Conservation (phyloP, 139 green algal species). For the Penium margaritaceum region DNA sequence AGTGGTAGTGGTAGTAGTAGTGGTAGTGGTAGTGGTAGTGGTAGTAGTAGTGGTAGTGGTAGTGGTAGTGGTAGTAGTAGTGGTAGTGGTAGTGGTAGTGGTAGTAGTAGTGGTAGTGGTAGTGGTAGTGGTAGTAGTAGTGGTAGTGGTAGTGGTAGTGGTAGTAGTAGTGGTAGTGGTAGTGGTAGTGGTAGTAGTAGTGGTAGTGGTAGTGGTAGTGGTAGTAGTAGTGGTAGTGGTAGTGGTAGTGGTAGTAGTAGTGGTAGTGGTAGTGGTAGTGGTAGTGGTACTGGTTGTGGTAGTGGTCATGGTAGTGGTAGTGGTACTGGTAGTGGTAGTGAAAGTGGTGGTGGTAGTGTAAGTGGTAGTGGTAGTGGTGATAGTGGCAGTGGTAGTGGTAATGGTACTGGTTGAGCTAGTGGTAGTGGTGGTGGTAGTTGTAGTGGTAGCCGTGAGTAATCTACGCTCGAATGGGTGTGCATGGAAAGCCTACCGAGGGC, state of each 20-base stretch:
- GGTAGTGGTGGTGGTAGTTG: too few relatives aligned
- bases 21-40: neutral
- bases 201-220: constrained; percentile 20
- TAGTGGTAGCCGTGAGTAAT: too few relatives aligned
- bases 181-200: constrained; percentile 19
- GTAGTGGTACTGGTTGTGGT: constrained; percentile 14
- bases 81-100: constrained; percentile 20
- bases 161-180: constrained; percentile 19
- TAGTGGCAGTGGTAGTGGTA: too few relatives aligned
- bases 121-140: constrained; percentile 16
- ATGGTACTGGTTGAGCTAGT: too few relatives aligned
- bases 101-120: constrained; percentile 11
- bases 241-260: constrained; percentile 19
- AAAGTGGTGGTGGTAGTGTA: too few relatives aligned
- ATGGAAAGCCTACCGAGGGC: too few relatives aligned
- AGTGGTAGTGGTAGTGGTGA: too few relatives aligned
- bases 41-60: neutral
- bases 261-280: constrained; percentile 13
- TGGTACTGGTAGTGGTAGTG: constrained; percentile 17
- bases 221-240: constrained; percentile 19
- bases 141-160: constrained; percentile 16
- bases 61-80: neutral
- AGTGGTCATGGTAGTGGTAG: constrained; percentile 16
- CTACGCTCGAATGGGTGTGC: too few relatives aligned
- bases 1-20: neutral